Percentiles rank a stretch among this genome's conserved stretches.
These are phyloP conservation scores for Juncus effusus DNA, from an alignment of 176 grass and related monocot genomes.

Conservation along the genomic window DNA sequence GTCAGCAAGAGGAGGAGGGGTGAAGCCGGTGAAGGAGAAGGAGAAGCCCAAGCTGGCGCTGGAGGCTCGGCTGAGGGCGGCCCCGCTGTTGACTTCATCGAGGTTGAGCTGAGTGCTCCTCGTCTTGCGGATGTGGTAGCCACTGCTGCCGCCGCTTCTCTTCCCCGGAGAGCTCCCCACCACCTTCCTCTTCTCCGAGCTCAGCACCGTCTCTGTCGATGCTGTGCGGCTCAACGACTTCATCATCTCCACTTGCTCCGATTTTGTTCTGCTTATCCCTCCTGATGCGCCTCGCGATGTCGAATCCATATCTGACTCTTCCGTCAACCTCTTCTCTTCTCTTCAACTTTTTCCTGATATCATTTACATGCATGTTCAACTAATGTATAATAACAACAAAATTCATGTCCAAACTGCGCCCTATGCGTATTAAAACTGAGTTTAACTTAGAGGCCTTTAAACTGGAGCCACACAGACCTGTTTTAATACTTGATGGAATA, in stretches of 20 bases:
- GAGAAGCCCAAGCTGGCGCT: conserved; percentile 98
- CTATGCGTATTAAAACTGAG: too few relatives aligned
- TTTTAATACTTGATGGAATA: too few relatives aligned
- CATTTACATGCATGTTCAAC: too few relatives aligned
- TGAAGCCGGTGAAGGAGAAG: conserved; percentile 94
- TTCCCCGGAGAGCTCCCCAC: conserved; percentile 28
- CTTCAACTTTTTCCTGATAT: too few relatives aligned
- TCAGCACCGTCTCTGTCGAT: conserved; percentile 65
- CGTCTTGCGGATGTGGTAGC: conserved; percentile 68
- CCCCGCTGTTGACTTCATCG: conserved; percentile 64
- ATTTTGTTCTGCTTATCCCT: conserved; percentile 45
- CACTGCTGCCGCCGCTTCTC: not conserved
- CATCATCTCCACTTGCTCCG: conserved; percentile 50
- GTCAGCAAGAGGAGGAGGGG: conserved; percentile 52
- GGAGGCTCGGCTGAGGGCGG: conserved; percentile 88
- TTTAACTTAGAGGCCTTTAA: too few relatives aligned
- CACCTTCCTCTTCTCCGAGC: conserved; percentile 32
- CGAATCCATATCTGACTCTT: not conserved
- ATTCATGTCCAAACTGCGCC: too few relatives aligned
- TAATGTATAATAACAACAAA: too few relatives aligned
- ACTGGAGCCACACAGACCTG: too few relatives aligned
- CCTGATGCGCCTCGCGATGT: conserved; percentile 5
- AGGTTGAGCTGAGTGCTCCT: conserved; percentile 77
- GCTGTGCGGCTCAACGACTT: conserved; percentile 59
- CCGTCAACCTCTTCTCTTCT: too few relatives aligned